Base-by-base conservation (phyloP, 139 green algal species). In the Dunaliella sp. region DNA sequence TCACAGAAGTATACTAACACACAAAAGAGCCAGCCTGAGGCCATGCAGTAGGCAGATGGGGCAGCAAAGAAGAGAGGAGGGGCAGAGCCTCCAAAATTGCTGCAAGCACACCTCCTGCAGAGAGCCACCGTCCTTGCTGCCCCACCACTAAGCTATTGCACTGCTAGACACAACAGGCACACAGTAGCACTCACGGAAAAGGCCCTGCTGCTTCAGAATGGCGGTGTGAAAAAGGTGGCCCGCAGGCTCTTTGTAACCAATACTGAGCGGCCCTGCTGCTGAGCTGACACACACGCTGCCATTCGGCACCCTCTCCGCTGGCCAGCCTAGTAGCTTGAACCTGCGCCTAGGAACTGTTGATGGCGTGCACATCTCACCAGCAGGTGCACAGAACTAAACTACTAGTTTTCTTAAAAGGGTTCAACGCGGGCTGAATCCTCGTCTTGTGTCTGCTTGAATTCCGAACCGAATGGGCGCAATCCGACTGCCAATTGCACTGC, bases 171-270 rank as follows among this genome's bases (percentile, higher is more conserved):
- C n/a, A n/a, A n/a, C n/a, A n/a, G n/a, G n/a, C n/a, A n/a, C n/a
- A n/a, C n/a, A n/a, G n/a, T n/a, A n/a, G n/a, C 31, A 80, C 88
- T 89, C 86, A 95, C 93, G 89, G 37, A 92, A 89, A 24, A 96
- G 58, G 21, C 95, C 95, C 21, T 85, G 38, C 84, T 97, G 94
- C 77, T 88, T 83, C 22, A 96, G 83, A 31, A 93, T 90, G 48
- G 86, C 87, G 1, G 88, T 80, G 75, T 96, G 94, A 84, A 96
- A 97, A 0, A 84, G 38, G 58, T 92, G 79, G 0, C 95, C 95
- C 21, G 91, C 95, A 25, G 95, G 59, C 35, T 97, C 95, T 84
- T 96, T 97, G 37, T 31, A 57, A 24, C 79, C 85, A 48, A 35
- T 83, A 37, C 81, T 76, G 28, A 90, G n/a, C 30, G 92, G 87